Evolutionary conservation across 176 grass and related monocot species (phyloP).

Genomic region (Carex myosuroides): DNA sequence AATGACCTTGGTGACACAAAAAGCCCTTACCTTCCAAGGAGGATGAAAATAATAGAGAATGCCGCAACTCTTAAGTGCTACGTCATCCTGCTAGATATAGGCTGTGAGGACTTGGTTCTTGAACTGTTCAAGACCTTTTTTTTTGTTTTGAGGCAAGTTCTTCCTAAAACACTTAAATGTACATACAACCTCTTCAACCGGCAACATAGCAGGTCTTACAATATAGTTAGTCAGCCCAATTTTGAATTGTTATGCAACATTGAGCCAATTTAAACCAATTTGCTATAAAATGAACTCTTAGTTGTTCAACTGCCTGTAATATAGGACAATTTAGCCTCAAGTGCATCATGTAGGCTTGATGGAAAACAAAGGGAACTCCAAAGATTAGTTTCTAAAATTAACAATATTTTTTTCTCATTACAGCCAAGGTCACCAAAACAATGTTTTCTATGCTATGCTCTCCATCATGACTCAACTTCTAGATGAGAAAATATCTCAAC

Average conservation of each 20-base stretch:
- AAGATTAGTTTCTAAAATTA: slow-evolving; percentile 1
- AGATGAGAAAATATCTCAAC: slow-evolving; percentile 71
- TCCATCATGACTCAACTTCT: slow-evolving; percentile 76
- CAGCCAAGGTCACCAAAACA: slow-evolving; percentile 74
- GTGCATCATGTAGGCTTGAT: background rate
- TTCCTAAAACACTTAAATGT: background rate
- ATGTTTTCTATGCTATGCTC: slow-evolving; percentile 60
- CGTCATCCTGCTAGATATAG: slow-evolving; percentile 87
- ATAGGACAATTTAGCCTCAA: background rate
- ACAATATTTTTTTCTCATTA: slow-evolving; percentile 19
- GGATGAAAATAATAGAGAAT: slow-evolving; percentile 92
- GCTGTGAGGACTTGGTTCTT: slow-evolving; percentile 68
- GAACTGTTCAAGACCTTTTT: slow-evolving; percentile 88
- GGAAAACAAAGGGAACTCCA: background rate
- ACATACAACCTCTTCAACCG: background rate
- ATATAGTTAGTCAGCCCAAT: background rate
- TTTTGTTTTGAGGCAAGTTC: slow-evolving; percentile 52
- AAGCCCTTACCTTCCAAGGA: slow-evolving; percentile 86
- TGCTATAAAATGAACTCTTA: background rate
- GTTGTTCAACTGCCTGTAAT: background rate
- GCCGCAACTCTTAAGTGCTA: slow-evolving; percentile 69
- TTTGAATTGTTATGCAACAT: background rate
- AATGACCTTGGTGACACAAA: slow-evolving; percentile 56
- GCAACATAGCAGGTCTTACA: background rate
- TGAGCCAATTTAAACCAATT: background rate